phyloP scores from a whole-genome alignment of 768 basidiomycete genomes.

The Trametes cinnabarina region DNA sequence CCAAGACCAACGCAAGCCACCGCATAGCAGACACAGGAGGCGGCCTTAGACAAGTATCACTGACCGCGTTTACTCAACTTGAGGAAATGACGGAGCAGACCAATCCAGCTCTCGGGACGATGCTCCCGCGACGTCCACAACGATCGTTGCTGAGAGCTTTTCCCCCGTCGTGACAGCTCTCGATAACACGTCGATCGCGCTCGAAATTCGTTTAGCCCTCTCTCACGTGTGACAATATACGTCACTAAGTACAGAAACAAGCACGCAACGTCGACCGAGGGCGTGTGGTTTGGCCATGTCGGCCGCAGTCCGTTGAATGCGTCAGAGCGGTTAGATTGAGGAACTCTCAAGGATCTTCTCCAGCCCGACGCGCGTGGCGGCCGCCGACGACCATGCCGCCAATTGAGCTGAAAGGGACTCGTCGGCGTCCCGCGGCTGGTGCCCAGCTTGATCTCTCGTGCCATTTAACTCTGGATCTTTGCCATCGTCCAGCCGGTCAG shows the following conservation, averaged over 20 bases:
- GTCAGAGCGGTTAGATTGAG: conserved; percentile 13
- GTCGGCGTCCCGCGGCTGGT: background rate
- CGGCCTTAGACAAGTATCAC: background rate
- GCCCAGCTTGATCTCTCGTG: conserved; percentile 1
- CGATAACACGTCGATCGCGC: conserved; percentile 8
- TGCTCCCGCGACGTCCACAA: background rate
- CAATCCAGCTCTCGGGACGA: background rate
- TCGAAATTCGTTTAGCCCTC: conserved; percentile 5
- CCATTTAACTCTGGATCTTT: background rate
- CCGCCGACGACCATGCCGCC: background rate
- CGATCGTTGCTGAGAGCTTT: background rate
- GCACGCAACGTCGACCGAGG: conserved; percentile 2
- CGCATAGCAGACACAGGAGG: background rate
- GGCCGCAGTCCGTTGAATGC: background rate
- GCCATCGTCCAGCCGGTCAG: background rate
- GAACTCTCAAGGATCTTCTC: background rate
- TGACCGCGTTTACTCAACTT: too few relatives aligned
- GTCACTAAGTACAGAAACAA: conserved; percentile 4
- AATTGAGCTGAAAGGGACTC: background rate
- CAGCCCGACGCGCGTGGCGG: conserved; percentile 5
- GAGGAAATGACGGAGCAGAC: background rate
- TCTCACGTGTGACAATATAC: conserved; percentile 14
- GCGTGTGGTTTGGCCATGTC: background rate
- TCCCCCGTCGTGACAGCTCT: background rate
- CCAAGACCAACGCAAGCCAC: background rate